Conservation (phyloP, 73 alveolate genomes). For the Symbiodinium pilosum region DNA sequence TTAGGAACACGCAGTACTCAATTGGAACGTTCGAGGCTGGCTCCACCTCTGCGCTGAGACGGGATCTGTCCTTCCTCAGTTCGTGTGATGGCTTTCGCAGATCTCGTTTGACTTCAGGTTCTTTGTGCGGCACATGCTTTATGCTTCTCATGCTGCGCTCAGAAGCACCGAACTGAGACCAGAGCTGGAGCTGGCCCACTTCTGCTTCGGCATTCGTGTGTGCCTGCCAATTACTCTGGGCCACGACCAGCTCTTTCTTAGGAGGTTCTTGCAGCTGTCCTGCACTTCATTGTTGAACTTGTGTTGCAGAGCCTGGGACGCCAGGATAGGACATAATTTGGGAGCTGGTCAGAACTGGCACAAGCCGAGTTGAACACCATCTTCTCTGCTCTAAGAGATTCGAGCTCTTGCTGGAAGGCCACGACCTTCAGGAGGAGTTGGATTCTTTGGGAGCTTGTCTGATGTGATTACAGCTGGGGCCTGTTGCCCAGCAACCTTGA, state of each 20-base stretch:
- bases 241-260: too few species aligned
- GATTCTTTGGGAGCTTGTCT: background rate
- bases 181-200: background rate
- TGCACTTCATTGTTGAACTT: background rate
- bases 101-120: too few species aligned
- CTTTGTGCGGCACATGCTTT: too few species aligned
- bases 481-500: conserved; percentile 16
- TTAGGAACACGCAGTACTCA: too few species aligned
- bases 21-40: background rate
- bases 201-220: background rate
- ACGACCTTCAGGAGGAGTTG: background rate
- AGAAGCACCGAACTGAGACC: background rate
- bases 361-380: background rate
- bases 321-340: background rate
- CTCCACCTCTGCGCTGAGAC: background rate
- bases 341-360: too few species aligned
- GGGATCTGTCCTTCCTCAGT: background rate
- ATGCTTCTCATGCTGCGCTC: too few species aligned
- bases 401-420: background rate
- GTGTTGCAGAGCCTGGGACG: background rate
- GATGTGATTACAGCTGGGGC: background rate
- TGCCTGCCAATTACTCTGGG: background rate
- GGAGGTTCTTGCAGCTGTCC: background rate
- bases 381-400: background rate
- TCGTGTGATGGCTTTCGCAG: too few species aligned